phyloP scores from a whole-genome alignment of 352 stramenopile genomes.

The Phytophthora tentaculata region DNA sequence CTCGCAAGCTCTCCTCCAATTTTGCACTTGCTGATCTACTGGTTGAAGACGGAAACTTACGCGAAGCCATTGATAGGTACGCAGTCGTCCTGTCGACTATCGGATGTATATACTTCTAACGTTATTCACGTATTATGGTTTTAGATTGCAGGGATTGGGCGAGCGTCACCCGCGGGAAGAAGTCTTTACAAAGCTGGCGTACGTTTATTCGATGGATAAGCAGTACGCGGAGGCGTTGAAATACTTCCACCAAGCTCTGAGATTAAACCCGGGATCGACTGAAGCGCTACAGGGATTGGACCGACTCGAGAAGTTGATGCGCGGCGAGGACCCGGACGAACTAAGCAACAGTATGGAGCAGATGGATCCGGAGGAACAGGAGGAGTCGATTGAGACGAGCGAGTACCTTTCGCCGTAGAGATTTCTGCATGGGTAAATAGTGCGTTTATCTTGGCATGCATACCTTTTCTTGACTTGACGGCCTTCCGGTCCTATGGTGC shows the following conservation, averaged over 20 bases:
- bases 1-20: conserved; percentile 60
- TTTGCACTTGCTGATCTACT: conserved; percentile 79
- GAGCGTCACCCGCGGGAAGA: conserved; percentile 64
- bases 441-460: conserved; percentile 11
- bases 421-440: conserved; percentile 3
- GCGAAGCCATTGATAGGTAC: conserved; percentile 65
- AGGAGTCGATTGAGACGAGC: conserved; percentile 59
- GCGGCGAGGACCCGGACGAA: conserved; percentile 75
- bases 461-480: conserved; percentile 7
- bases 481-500: not conserved
- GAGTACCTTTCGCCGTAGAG: conserved; percentile 52
- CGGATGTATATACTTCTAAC: too few species aligned
- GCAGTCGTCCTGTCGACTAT: too few species aligned
- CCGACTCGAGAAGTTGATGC: conserved; percentile 82
- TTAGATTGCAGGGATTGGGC: conserved; percentile 50
- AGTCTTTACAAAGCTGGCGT: conserved; percentile 78
- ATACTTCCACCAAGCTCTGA: conserved; percentile 71
- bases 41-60: conserved; percentile 60
- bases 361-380: conserved; percentile 58
- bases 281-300: conserved; percentile 66
- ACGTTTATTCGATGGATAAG: conserved; percentile 75
- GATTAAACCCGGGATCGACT: conserved; percentile 58
- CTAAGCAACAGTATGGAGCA: conserved; percentile 69
- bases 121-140: conserved; percentile 1
- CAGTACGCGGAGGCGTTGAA: conserved; percentile 71